Evolutionary conservation across 208 protist species (phyloP), one percentile per base, ranked within the genome.

Genomic region (Crithidia bombi): DNA sequence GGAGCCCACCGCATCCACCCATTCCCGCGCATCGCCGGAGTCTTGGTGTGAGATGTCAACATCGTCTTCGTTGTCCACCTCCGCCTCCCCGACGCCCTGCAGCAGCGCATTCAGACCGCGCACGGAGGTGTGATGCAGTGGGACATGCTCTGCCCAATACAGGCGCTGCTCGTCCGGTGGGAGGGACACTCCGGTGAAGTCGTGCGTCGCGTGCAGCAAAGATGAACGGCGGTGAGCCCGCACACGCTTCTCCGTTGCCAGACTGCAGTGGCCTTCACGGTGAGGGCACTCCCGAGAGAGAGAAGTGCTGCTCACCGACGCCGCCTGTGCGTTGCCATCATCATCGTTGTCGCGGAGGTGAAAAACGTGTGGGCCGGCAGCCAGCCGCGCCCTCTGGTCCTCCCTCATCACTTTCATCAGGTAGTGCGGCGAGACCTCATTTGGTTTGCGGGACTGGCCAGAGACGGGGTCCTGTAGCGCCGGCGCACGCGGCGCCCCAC

Each of bases 111-210:
- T 66, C n/a, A 74, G 61, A 17, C 69, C 49, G 23, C 69, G 57
- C 30, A 74, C 59, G 15, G 35, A 14, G n/a, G 32, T 19, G 12
- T 30, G 14, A 43, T 74, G 69, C 51, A 74, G 51, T 5, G 59
- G 59, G 0, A 43, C 69, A 35, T 74, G 69, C 59, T 74, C 69
- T 14, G 69, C 69, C 69, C 69, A 67, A 36, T 67, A 74, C 36
- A 74, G 44, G 6, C 35, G 58, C 14, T 36, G 49, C 10, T 66
- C 69, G 17, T 58, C 57, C 36, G 28, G 10, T 7, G 26, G 19
- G 4, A 74, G 36, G 12, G 59, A n/a, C 49, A 61, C 26, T 3
- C 61, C 69, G n/a, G 49, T 55, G 1, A 32, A 3, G 33, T 5
- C n/a, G 41, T 52, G 57, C 2, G 69, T 74, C 14, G 59, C 38